Percentiles rank a stretch among this genome's conserved stretches.
These are phyloP conservation scores for Camellia lanceoleosa DNA, from an alignment of 148 eudicot species.

Conservation along the genomic window DNA sequence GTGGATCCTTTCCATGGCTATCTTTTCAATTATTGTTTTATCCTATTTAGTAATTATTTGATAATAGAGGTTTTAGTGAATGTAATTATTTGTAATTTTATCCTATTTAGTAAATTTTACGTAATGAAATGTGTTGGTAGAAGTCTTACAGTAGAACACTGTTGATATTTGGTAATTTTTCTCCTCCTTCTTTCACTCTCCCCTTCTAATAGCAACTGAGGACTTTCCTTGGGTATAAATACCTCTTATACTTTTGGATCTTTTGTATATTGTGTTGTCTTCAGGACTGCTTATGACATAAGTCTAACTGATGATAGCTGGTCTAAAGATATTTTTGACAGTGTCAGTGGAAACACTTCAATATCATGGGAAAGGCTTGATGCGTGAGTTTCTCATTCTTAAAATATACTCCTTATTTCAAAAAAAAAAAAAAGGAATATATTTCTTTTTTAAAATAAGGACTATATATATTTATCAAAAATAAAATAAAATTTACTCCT, in stretches of 20 bases:
- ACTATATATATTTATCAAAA: no score
- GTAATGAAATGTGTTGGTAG: not conserved
- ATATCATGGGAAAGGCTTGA: slow-evolving; percentile 92
- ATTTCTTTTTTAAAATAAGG: no score
- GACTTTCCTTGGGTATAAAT: not conserved
- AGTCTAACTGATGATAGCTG: slow-evolving; percentile 76
- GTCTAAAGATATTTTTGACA: slow-evolving; percentile 55
- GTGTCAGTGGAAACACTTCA: slow-evolving; percentile 68
- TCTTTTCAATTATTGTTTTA: not conserved
- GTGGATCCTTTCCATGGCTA: not conserved
- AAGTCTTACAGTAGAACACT: not conserved
- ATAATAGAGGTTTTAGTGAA: not conserved
- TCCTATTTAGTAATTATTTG: not conserved
- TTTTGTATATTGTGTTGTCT: not conserved
- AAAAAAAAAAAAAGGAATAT: no score
- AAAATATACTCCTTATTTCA: not conserved
- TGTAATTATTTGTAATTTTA: no score
- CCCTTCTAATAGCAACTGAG: not conserved
- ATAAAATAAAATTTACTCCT: no score
- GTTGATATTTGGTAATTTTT: not conserved
- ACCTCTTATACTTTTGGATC: slow-evolving; percentile 7
- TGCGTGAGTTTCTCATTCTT: slow-evolving; percentile 47
- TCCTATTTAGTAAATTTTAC: no score
- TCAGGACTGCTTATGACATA: slow-evolving; percentile 91
- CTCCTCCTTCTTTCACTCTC: not conserved